These are phyloP conservation scores for Debaryomycetaceae sp. DNA, from an alignment of 1,139 yeast species.

Conservation along the genomic window DNA sequence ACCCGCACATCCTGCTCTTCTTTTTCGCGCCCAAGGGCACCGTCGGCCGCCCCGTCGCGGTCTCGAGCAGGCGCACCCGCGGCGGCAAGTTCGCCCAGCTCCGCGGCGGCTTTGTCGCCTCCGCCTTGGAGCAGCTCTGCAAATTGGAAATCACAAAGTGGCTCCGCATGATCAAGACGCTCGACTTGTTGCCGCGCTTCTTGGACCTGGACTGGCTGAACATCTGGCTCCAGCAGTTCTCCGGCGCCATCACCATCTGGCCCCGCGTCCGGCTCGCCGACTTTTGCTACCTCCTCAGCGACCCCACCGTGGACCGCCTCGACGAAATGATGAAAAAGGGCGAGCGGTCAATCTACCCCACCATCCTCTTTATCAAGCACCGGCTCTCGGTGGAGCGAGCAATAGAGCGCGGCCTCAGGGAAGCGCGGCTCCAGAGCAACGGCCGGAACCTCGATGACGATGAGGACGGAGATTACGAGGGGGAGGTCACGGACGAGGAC, in stretches of 20 bases:
- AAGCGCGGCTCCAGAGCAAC: slow-evolving; percentile 6
- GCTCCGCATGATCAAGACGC: slow-evolving; percentile 54
- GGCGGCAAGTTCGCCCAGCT: slow-evolving; percentile 32
- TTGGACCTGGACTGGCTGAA: slow-evolving; percentile 76
- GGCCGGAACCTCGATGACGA: slow-evolving; percentile 5
- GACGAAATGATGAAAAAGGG: slow-evolving; percentile 51
- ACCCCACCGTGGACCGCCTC: slow-evolving; percentile 52
- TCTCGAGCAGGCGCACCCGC: slow-evolving; percentile 35
- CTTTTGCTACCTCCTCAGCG: slow-evolving; percentile 55
- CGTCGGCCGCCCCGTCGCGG: slow-evolving; percentile 67
- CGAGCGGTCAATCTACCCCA: slow-evolving; percentile 57
- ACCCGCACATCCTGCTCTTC: slow-evolving; percentile 70
- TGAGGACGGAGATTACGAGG: slow-evolving; percentile 7
- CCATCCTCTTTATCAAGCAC: slow-evolving; percentile 52
- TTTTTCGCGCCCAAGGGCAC: slow-evolving; percentile 75
- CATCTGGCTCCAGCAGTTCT: slow-evolving; percentile 62
- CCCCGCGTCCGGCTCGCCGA: slow-evolving; percentile 53
- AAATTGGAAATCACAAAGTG: slow-evolving; percentile 68
- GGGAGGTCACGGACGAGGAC: slow-evolving; percentile 5
- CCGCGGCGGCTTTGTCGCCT: slow-evolving; percentile 68
- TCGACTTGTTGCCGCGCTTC: slow-evolving; percentile 59
- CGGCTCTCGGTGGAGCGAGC: slow-evolving; percentile 55
- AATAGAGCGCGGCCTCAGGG: slow-evolving; percentile 39
- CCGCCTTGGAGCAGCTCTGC: slow-evolving; percentile 61
- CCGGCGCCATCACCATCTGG: slow-evolving; percentile 71